Percentiles rank a stretch among this genome's conserved stretches.
phyloP scores from a whole-genome alignment of 2,329 filamentous ascomycete species.

The Sporothrix mexicana region DNA sequence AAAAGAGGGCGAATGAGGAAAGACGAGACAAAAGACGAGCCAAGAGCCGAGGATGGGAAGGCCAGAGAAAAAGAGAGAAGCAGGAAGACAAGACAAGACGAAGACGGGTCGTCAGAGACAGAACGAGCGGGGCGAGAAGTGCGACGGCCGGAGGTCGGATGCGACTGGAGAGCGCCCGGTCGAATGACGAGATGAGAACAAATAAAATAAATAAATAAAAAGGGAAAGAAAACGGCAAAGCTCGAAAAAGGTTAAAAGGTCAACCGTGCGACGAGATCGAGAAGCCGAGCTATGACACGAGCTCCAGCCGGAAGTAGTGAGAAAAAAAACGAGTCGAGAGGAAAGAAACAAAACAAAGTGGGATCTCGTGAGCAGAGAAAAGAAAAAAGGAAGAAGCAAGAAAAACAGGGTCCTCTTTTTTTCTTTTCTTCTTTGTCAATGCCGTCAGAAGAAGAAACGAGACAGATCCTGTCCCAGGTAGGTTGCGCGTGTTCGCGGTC shows the following conservation, averaged over 20 bases:
- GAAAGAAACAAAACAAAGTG: slow-evolving; percentile 7
- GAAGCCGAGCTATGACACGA: neutral
- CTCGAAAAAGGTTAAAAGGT: slow-evolving; percentile 12
- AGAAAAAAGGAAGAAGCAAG: neutral
- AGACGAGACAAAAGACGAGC: slow-evolving; percentile 3
- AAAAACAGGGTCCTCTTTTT: neutral
- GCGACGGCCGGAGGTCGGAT: neutral
- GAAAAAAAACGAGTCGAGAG: neutral
- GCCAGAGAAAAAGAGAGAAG: neutral
- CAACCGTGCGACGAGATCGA: neutral
- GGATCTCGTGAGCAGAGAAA: neutral
- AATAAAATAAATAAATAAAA: neutral
- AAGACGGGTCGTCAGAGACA: neutral
- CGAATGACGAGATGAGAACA: neutral
- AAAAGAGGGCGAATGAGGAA: neutral
- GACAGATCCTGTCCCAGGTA: neutral
- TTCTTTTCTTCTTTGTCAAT: neutral
- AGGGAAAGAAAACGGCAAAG: neutral
- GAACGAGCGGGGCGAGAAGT: neutral
- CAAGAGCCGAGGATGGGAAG: neutral
- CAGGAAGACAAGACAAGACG: neutral
- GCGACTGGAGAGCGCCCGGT: neutral
- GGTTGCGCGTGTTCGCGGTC: neutral
- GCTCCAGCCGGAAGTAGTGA: neutral
- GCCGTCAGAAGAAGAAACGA: neutral